Conservation (phyloP, 345 rosid species). For the Hibiscus tridactylites region DNA sequence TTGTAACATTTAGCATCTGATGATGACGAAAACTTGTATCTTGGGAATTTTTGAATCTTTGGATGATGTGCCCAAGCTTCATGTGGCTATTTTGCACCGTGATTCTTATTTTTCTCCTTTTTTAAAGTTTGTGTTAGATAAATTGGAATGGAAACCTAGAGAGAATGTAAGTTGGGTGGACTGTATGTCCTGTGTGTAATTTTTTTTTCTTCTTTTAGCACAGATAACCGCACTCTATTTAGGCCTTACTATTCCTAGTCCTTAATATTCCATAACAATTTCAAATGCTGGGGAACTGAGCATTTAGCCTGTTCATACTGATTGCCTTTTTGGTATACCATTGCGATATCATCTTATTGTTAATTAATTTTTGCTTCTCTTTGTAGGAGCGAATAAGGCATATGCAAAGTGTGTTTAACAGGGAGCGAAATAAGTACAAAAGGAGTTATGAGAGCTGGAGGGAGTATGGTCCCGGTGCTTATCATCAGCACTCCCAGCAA, state of each 20-base stretch:
- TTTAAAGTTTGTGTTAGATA: too few relatives aligned
- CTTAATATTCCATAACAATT: background rate
- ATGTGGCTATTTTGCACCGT: background rate
- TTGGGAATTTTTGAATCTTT: background rate
- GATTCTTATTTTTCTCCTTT: background rate
- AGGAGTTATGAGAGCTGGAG: conserved; percentile 78
- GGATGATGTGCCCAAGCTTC: background rate
- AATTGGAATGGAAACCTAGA: too few relatives aligned
- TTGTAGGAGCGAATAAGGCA: conserved; percentile 89
- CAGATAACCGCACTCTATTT: background rate
- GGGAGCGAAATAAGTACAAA: conserved; percentile 70
- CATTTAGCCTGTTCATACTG: background rate
- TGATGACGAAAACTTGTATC: conserved; percentile 1
- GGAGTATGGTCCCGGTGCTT: conserved; percentile 52
- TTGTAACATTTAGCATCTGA: background rate
- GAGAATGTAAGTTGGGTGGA: background rate
- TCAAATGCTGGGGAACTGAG: background rate
- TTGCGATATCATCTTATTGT: background rate
- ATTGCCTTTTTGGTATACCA: background rate
- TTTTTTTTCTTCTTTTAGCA: background rate
- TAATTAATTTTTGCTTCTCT: conserved; percentile 1
- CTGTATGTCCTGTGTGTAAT: too few relatives aligned
- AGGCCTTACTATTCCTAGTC: background rate
- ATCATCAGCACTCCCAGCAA: conserved; percentile 84
- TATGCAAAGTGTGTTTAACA: conserved; percentile 93